Evolutionary conservation across 2,329 filamentous ascomycete genomes (phyloP), one percentile per base, ranked within the genome.

Genomic region (Raffaelea arxii): DNA sequence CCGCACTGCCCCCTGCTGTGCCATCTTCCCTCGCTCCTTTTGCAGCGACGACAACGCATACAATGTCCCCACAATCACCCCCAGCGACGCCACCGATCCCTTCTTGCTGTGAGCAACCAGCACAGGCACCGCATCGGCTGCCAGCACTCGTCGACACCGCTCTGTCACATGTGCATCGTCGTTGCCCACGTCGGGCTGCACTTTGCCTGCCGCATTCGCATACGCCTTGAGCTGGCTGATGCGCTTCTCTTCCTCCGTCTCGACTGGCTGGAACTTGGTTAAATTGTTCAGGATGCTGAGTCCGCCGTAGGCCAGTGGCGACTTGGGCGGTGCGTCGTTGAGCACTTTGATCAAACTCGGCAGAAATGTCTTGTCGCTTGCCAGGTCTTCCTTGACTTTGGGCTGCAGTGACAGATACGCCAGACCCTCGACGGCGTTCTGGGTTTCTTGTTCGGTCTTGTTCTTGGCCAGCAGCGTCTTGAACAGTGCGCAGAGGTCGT

Each of bases 201-300:
- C 60, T 50, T 78, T 77, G 57, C 87, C 89, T 5, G 82, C 81
- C 1, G 88, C 85, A 59, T 94, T 87, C 14, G 92, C 92, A 57
- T 97, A 98, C 2, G 89, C 87, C 68, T 94, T 96, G 39, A 98
- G 75, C 61, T 98, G 86, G 6, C 78, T 78, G 68, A 98, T 87
- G 58, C 86, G 88, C 19, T 36, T 92, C 57, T 96, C 84, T 63
- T 98, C 92, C 52, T 96, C 91, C 0, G 87, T 83, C 36, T 90
- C 71, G 7, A 71, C 70, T 6, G 89, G 89, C 36, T 78, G 75
- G 60, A 94, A 97, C 25, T 77, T 74, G 14, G 88, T 94, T 44
- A 98, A 69, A 59, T 97, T 96, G 46, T 80, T 72, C 53, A 97
- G 76, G 46, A 96, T 84, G 59, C 85, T 94, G 36, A 98, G 71